These are phyloP conservation scores for Fusarium sp. DNA, from an alignment of 2,329 filamentous ascomycete genomes.

Conservation along the genomic window DNA sequence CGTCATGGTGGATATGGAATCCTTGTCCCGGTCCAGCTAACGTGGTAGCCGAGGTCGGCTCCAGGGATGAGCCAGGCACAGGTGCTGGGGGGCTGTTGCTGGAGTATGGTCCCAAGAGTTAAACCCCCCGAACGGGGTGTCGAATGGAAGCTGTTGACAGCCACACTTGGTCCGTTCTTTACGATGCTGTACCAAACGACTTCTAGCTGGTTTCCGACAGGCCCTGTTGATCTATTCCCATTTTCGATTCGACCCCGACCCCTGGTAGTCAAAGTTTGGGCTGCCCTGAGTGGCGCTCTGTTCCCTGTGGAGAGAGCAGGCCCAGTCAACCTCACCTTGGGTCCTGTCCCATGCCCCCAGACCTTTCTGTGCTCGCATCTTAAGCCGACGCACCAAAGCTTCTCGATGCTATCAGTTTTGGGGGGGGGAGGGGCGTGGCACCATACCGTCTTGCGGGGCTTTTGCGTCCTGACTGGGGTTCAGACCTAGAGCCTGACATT, in stretches of 20 bases:
- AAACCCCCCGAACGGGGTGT: slow-evolving; percentile 30
- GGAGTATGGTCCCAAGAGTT: slow-evolving; percentile 4
- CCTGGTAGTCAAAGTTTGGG: slow-evolving; percentile 26
- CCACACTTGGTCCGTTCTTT: slow-evolving; percentile 22
- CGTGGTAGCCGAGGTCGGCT: slow-evolving; percentile 33
- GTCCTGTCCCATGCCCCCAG: slow-evolving; percentile 18
- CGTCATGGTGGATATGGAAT: slow-evolving; percentile 34
- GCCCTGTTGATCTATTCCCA: slow-evolving; percentile 39
- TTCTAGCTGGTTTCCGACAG: slow-evolving; percentile 32
- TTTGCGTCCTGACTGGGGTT: slow-evolving; percentile 20
- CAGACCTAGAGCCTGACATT: slow-evolving; percentile 26
- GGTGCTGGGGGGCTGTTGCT: slow-evolving; percentile 14
- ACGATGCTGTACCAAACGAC: slow-evolving; percentile 9
- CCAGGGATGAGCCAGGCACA: slow-evolving; percentile 20
- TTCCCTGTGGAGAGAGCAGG: slow-evolving; percentile 24
- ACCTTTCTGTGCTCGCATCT: slow-evolving; percentile 35
- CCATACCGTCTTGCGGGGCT: slow-evolving; percentile 27
- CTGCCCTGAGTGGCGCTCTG: slow-evolving; percentile 23
- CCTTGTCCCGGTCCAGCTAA: slow-evolving; percentile 30
- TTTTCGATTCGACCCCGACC: slow-evolving; percentile 35
- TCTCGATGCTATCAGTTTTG: slow-evolving; percentile 38
- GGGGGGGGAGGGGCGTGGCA: slow-evolving; percentile 26
- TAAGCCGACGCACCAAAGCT: slow-evolving; percentile 33
- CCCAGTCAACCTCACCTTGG: slow-evolving; percentile 29
- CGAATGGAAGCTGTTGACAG: slow-evolving; percentile 29